A percentile compares a stretch with the other conserved stretches of the same genome.
phyloP scores from a whole-genome alignment of 1,139 yeast species.

The Sugiyamaella castrensis region DNA sequence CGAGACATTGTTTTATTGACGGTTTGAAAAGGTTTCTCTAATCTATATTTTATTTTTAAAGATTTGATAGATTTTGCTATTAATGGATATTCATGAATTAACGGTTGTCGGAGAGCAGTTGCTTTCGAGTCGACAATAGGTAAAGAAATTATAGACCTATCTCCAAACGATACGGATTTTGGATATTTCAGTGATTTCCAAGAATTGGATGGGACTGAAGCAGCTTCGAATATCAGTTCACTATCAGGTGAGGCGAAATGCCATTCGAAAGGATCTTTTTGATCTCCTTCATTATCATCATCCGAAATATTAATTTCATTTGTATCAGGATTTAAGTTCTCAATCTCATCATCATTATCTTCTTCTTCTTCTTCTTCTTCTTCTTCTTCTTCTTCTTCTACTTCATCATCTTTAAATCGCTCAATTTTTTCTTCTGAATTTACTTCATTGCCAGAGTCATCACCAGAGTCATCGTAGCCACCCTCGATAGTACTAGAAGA shows the following conservation, averaged over 20 bases:
- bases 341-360: conserved; percentile 34
- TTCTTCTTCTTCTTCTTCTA: conserved; percentile 28
- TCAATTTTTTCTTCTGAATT: conserved; percentile 26
- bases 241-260: conserved; percentile 66
- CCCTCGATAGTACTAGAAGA: background rate
- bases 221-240: conserved; percentile 34
- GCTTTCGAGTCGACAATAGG: conserved; percentile 5
- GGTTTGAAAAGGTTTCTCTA: conserved; percentile 29
- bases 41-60: conserved; percentile 31
- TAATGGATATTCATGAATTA: conserved; percentile 4
- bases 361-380: conserved; percentile 31
- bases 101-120: background rate
- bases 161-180: conserved; percentile 8
- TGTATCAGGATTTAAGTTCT: conserved; percentile 31
- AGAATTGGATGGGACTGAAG: conserved; percentile 4
- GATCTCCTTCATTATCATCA: conserved; percentile 43
- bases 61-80: conserved; percentile 9
- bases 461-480: background rate
- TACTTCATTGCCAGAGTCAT: conserved; percentile 10
- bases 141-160: conserved; percentile 10
- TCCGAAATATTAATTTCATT: conserved; percentile 37
- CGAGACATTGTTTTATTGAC: conserved; percentile 34
- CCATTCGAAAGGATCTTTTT: conserved; percentile 59
- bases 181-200: conserved; percentile 11
- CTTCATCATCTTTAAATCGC: conserved; percentile 20